These are phyloP conservation scores for Malus hybrid DNA, from an alignment of 331 rosid species.

Conservation along the genomic window DNA sequence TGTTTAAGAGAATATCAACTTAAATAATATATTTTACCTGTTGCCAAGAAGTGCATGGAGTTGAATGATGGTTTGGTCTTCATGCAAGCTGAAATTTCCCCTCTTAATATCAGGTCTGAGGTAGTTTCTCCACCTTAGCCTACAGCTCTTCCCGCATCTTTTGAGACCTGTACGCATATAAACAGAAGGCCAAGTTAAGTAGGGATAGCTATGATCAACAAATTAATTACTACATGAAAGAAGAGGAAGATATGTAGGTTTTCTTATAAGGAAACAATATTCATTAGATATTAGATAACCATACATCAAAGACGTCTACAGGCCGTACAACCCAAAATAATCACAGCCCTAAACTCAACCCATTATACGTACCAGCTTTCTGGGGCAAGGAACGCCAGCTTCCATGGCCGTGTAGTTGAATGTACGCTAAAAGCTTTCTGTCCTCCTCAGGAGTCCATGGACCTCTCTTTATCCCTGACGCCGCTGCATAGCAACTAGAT, in stretches of 20 bases:
- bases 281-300: no score
- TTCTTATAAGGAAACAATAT: no score
- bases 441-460: constrained; percentile 34
- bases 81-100: constrained; percentile 27
- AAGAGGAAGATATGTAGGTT: not conserved
- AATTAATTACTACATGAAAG: not conserved
- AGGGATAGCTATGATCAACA: not conserved
- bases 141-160: constrained; percentile 36
- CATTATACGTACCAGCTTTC: constrained; percentile 13
- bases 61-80: constrained; percentile 29
- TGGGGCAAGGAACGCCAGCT: constrained; percentile 26
- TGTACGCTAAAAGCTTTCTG: constrained; percentile 19
- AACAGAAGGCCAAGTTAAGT: not conserved
- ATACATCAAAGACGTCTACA: no score
- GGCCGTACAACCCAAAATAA: not conserved
- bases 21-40: constrained; percentile 2
- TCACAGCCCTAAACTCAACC: not conserved
- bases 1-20: no score
- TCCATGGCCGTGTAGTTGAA: constrained; percentile 31
- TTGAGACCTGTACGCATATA: constrained; percentile 11
- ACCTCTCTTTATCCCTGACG: constrained; percentile 15
- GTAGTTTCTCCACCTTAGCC: constrained; percentile 31
- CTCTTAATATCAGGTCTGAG: constrained; percentile 32
- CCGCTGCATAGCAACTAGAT: not conserved
- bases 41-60: constrained; percentile 34